These are phyloP conservation scores for Bruguiera sexangula DNA, from an alignment of 345 rosid genomes.

Conservation along the genomic window DNA sequence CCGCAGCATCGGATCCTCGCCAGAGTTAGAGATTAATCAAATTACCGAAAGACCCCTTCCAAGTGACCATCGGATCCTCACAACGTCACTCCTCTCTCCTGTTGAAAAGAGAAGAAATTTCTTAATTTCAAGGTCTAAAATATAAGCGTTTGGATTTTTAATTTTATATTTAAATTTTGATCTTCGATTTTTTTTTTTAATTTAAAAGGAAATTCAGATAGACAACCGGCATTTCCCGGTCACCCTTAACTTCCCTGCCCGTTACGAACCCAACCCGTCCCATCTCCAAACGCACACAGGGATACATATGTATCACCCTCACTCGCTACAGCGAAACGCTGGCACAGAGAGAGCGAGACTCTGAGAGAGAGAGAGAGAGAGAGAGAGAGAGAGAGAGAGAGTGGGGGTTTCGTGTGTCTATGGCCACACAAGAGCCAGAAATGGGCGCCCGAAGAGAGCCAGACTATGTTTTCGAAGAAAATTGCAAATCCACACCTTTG, in stretches of 20 bases:
- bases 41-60: too few species aligned
- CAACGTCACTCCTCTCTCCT: too few species aligned
- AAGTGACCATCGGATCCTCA: too few species aligned
- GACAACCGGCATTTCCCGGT: slow-evolving; percentile 12
- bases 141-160: too few species aligned
- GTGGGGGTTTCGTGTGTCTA: background rate
- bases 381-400: too few species aligned
- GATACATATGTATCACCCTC: background rate
- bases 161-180: too few species aligned
- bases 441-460: background rate
- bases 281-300: background rate
- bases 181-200: too few species aligned
- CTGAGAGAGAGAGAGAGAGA: background rate
- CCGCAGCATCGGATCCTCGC: too few species aligned
- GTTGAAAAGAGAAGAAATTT: too few species aligned
- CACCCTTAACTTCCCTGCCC: slow-evolving; percentile 19
- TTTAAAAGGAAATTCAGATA: too few species aligned
- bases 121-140: too few species aligned
- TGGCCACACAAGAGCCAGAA: slow-evolving; percentile 6
- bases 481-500: slow-evolving; percentile 21
- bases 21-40: too few species aligned
- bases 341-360: background rate
- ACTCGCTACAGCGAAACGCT: background rate
- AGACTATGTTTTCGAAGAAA: slow-evolving; percentile 13
- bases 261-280: slow-evolving; percentile 2